These are phyloP conservation scores for Claviceps pazoutovae DNA, from an alignment of 2,329 filamentous ascomycete species.

Conservation along the genomic window DNA sequence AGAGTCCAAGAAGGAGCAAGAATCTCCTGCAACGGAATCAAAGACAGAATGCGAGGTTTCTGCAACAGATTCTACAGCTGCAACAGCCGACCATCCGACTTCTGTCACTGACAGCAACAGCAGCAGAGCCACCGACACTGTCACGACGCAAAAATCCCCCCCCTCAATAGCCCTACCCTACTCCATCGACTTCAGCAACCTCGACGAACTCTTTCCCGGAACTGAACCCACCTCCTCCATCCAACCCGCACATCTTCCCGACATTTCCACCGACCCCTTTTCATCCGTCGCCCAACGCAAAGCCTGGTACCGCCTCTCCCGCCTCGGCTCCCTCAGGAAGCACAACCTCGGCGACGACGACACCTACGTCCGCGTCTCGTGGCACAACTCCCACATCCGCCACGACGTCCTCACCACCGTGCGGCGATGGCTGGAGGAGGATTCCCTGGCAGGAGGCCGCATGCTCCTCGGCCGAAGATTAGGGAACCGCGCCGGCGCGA, in stretches of 20 bases:
- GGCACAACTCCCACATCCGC: conserved; percentile 40
- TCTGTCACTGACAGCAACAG: background rate
- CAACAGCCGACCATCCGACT: background rate
- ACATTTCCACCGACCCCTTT: conserved; percentile 38
- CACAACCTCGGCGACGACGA: conserved; percentile 44
- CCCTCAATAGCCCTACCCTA: conserved; percentile 10
- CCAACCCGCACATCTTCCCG: conserved; percentile 25
- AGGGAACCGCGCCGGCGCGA: conserved; percentile 25
- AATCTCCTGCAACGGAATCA: background rate
- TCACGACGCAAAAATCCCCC: conserved; percentile 1
- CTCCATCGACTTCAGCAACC: conserved; percentile 19
- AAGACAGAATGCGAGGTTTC: background rate
- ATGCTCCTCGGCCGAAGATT: conserved; percentile 23
- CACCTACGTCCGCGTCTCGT: conserved; percentile 44
- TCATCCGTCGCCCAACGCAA: conserved; percentile 43
- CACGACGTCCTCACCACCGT: conserved; percentile 43
- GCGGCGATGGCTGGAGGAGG: conserved; percentile 52
- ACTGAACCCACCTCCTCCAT: conserved; percentile 9
- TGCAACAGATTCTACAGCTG: background rate
- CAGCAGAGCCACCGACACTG: background rate
- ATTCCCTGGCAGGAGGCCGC: conserved; percentile 38
- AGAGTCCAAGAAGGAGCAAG: background rate
- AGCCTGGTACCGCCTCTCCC: conserved; percentile 50
- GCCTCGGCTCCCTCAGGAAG: conserved; percentile 42
- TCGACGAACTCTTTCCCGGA: conserved; percentile 21